These are phyloP conservation scores for Linanthus parryae DNA, from an alignment of 148 eudicot species.

Conservation along the genomic window DNA sequence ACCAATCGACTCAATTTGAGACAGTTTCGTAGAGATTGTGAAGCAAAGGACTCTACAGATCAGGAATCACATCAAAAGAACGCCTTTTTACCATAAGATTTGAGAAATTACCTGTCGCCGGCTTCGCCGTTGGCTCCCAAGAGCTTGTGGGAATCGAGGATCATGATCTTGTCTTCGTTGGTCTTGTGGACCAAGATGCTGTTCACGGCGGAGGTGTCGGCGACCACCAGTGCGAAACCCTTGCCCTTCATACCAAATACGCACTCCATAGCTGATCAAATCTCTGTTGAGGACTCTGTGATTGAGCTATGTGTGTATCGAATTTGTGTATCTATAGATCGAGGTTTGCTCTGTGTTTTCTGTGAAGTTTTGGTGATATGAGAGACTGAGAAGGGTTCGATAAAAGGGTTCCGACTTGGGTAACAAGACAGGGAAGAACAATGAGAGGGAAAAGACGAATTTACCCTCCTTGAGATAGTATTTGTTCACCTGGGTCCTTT, in stretches of 20 bases:
- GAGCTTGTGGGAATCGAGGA: conserved; percentile 86
- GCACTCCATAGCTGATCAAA: conserved; percentile 52
- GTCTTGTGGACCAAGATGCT: conserved; percentile 82
- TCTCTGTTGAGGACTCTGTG: conserved; percentile 10
- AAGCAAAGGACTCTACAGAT: not conserved
- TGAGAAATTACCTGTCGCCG: conserved; percentile 60
- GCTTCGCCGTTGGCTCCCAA: conserved; percentile 87
- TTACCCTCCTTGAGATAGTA: too few relatives aligned
- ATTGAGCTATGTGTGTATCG: not conserved
- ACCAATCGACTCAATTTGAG: too few relatives aligned
- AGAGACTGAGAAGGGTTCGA: not conserved
- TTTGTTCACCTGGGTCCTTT: too few relatives aligned
- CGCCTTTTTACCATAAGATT: too few relatives aligned
- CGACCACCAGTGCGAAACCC: conserved; percentile 71
- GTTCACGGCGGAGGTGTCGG: conserved; percentile 74
- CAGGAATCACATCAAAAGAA: not conserved
- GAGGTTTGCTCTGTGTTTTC: not conserved
- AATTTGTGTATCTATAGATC: not conserved
- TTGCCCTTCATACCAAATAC: conserved; percentile 77
- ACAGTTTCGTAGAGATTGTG: not conserved
- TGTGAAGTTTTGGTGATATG: not conserved
- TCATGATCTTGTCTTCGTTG: conserved; percentile 78
- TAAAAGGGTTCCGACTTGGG: conserved; percentile 6
- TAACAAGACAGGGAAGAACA: not conserved
- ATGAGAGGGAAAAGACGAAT: not conserved